These are phyloP conservation scores for Chaetomium globosum DNA, from an alignment of 2,329 filamentous ascomycete genomes.

Conservation along the genomic window DNA sequence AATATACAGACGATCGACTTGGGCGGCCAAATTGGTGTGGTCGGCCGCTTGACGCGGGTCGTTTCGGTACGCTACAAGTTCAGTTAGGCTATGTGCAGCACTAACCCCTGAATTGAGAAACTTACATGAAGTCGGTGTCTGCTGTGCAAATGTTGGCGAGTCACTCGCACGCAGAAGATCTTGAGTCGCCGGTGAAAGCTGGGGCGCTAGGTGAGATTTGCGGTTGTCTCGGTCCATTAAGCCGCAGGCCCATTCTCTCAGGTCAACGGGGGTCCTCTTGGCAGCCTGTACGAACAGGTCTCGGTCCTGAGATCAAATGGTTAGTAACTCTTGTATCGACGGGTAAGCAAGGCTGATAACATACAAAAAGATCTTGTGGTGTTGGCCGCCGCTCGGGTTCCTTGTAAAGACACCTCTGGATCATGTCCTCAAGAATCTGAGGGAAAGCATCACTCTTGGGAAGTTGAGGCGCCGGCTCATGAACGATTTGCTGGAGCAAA, in stretches of 20 bases:
- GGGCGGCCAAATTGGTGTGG: slow-evolving; percentile 51
- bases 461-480: slow-evolving; percentile 88
- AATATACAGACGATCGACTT: slow-evolving; percentile 51
- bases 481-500: slow-evolving; percentile 93
- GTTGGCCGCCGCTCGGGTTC: slow-evolving; percentile 86
- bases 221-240: slow-evolving; percentile 95
- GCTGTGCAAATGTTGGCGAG: slow-evolving; percentile 57
- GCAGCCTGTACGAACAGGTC: slow-evolving; percentile 95
- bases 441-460: slow-evolving; percentile 98
- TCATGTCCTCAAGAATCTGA: slow-evolving; percentile 91
- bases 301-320: slow-evolving; percentile 63
- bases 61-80: slow-evolving; percentile 49
- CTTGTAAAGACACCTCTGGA: slow-evolving; percentile 93
- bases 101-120: slow-evolving; percentile 65
- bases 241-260: slow-evolving; percentile 89
- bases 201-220: slow-evolving; percentile 86
- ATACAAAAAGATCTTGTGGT: slow-evolving; percentile 86
- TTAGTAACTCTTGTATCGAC: slow-evolving; percentile 34
- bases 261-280: slow-evolving; percentile 91
- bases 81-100: slow-evolving; percentile 56
- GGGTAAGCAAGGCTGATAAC: background rate
- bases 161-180: slow-evolving; percentile 69
- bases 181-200: slow-evolving; percentile 75
- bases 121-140: slow-evolving; percentile 71
- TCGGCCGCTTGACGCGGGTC: slow-evolving; percentile 57